A percentile compares a stretch with the other conserved stretches of the same genome.
Evolutionary conservation across 1,284 basidiomycete genomes (phyloP).

Genomic region (Grifola frondosa): DNA sequence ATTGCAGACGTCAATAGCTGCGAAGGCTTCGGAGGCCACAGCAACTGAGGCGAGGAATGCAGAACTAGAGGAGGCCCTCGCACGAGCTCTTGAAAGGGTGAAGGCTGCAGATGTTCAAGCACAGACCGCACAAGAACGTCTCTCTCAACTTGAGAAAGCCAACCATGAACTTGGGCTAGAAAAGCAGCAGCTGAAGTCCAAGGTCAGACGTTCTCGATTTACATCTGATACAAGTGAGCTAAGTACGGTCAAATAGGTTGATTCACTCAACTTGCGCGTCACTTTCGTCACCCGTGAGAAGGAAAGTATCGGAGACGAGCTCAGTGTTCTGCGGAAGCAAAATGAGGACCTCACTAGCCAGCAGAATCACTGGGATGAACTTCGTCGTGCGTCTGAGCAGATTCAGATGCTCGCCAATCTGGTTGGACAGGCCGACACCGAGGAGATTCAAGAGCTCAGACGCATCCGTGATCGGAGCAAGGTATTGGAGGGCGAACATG

Average conservation of each 20-base stretch:
- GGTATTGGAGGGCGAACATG: conserved; percentile 64
- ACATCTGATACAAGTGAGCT: conserved; percentile 1
- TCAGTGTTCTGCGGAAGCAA: conserved; percentile 55
- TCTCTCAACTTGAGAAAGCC: conserved; percentile 58
- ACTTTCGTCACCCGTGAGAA: conserved; percentile 59
- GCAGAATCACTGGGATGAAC: conserved; percentile 68
- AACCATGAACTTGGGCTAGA: conserved; percentile 53
- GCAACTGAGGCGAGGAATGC: conserved; percentile 53
- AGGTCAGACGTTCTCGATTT: conserved; percentile 43
- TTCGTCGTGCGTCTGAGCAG: conserved; percentile 66
- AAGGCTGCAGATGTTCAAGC: conserved; percentile 68
- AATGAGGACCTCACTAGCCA: conserved; percentile 58
- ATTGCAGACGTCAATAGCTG: conserved; percentile 43
- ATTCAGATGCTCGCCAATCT: conserved; percentile 62
- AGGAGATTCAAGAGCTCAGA: conserved; percentile 69
- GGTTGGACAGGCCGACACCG: conserved; percentile 62
- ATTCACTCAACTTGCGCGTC: conserved; percentile 57
- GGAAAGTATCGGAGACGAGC: conserved; percentile 50
- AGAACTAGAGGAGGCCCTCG: conserved; percentile 68
- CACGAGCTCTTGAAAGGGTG: conserved; percentile 64
- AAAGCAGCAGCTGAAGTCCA: conserved; percentile 53
- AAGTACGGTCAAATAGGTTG: conserved; percentile 42
- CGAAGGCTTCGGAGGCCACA: conserved; percentile 46
- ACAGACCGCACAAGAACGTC: conserved; percentile 56
- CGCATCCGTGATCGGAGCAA: conserved; percentile 64